phyloP scores from a whole-genome alignment of 768 basidiomycete species.

The Lactifluus echinatus region DNA sequence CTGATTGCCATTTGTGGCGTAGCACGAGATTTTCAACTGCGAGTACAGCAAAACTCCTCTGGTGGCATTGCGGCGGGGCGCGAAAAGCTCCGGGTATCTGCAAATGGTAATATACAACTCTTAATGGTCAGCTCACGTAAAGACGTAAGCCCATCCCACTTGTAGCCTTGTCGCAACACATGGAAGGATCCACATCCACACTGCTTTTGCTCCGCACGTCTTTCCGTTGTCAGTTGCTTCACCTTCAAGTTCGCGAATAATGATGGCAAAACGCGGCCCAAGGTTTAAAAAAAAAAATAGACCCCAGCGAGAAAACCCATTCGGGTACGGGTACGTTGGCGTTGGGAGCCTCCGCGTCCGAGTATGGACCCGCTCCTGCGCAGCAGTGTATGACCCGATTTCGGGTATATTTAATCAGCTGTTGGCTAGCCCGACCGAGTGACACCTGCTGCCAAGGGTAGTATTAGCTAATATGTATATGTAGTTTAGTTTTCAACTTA shows the following conservation, averaged over 20 bases:
- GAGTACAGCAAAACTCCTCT: background rate
- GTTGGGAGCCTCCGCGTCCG: conserved; percentile 15
- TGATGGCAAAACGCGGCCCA: background rate
- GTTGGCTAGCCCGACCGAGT: background rate
- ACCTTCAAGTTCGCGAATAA: conserved; percentile 15
- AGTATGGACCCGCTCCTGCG: conserved; percentile 8
- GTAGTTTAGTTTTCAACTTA: background rate
- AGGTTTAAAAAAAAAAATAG: background rate
- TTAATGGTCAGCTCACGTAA: conserved; percentile 12
- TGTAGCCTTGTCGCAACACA: background rate
- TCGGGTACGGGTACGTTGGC: background rate
- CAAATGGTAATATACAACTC: conserved; percentile 14
- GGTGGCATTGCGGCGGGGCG: conserved; percentile 2
- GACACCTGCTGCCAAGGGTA: conserved; percentile 2
- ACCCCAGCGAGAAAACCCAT: background rate
- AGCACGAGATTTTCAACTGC: conserved; percentile 18
- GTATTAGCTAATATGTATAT: conserved; percentile 12
- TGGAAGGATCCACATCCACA: conserved; percentile 17
- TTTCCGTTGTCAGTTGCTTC: background rate
- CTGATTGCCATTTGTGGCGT: conserved; percentile 15
- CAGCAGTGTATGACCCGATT: conserved; percentile 16
- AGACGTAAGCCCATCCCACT: conserved; percentile 1
- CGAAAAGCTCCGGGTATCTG: conserved; percentile 8
- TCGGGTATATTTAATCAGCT: conserved; percentile 5
- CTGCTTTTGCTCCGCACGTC: conserved; percentile 1